A percentile compares a stretch with the other conserved stretches of the same genome.
phyloP scores from a whole-genome alignment of 208 protist genomes.

The Porcisia hertigi region DNA sequence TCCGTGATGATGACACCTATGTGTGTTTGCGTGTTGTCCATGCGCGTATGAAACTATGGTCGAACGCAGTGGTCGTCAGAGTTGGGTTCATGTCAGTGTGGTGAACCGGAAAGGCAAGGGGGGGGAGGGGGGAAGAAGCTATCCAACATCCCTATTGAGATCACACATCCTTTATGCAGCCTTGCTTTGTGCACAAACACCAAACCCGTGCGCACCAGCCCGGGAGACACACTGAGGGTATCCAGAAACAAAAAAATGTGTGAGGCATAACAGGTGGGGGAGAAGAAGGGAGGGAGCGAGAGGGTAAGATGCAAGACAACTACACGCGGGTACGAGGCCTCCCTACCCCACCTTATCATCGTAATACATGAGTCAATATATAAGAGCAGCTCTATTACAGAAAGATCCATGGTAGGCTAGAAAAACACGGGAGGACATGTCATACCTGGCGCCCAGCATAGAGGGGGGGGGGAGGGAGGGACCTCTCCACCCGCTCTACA shows the following conservation, averaged over 20 bases:
- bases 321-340: background rate
- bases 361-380: no score
- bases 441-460: no score
- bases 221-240: background rate
- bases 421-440: no score
- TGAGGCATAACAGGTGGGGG: background rate
- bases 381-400: no score
- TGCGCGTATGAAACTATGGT: background rate
- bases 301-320: background rate
- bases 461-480: no score
- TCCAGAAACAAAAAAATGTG: background rate
- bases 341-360: no score
- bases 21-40: background rate
- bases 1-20: no score
- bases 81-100: background rate
- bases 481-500: no score
- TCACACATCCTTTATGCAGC: background rate
- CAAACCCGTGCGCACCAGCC: background rate
- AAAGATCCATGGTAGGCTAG: no score
- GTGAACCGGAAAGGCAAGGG: no score
- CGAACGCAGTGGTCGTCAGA: background rate
- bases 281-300: background rate
- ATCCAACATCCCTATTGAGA: background rate
- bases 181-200: no score
- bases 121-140: background rate